Percentiles rank a stretch among this genome's conserved stretches.
These are phyloP conservation scores for Fusarium siculi DNA, from an alignment of 2,329 filamentous ascomycete species.

Conservation along the genomic window DNA sequence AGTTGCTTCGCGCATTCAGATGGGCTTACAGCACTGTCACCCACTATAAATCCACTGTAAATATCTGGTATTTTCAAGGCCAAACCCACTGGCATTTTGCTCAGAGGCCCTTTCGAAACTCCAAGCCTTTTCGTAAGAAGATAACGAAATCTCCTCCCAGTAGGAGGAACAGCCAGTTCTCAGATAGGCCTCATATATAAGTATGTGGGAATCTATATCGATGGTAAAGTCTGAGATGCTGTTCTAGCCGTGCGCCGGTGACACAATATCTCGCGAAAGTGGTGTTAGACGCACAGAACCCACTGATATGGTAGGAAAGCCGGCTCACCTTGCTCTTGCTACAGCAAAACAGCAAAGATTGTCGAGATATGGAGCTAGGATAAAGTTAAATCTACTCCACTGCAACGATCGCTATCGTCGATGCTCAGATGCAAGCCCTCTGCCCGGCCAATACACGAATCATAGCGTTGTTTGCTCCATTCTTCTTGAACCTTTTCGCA, in stretches of 20 bases:
- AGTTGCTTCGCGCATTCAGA: not conserved
- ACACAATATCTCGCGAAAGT: not conserved
- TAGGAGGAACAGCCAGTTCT: accelerated
- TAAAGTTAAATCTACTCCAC: not conserved
- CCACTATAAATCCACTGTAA: not conserved
- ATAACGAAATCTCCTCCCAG: too few species aligned
- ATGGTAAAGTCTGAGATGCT: not conserved
- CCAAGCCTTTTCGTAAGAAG: too few species aligned
- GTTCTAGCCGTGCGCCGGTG: not conserved
- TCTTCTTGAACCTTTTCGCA: not conserved
- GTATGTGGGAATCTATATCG: not conserved
- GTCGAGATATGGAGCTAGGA: not conserved
- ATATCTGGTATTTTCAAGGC: not conserved
- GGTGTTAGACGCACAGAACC: not conserved
- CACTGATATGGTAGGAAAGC: not conserved
- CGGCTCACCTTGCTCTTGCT: not conserved
- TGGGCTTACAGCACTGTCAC: not conserved
- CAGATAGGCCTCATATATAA: not conserved
- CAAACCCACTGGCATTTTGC: not conserved
- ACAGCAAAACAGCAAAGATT: not conserved
- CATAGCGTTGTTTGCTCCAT: not conserved
- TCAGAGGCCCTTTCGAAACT: not conserved
- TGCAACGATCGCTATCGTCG: not conserved
- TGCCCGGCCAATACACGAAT: not conserved
- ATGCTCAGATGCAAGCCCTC: not conserved